phyloP scores from a whole-genome alignment of 148 eudicot species.

The Heliosperma pusillum region DNA sequence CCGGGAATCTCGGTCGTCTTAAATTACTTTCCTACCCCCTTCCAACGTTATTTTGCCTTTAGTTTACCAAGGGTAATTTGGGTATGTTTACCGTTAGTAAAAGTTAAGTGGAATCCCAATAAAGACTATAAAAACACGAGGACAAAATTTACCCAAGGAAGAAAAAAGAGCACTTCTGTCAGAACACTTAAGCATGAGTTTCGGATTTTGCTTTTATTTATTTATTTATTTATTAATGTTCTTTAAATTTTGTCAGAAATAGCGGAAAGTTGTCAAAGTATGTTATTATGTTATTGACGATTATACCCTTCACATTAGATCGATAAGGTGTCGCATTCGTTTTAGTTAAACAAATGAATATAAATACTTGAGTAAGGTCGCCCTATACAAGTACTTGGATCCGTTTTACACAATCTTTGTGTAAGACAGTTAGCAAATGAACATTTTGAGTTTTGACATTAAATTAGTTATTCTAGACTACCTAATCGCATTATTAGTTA shows the following conservation, averaged over 20 bases:
- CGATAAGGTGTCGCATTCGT: too few relatives aligned
- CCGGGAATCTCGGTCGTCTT: slow-evolving; percentile 37
- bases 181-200: slow-evolving; percentile 1
- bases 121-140: slow-evolving; percentile 9
- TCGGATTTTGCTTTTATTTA: neutral
- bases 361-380: too few relatives aligned
- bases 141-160: slow-evolving; percentile 12
- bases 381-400: too few relatives aligned
- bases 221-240: neutral
- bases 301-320: neutral
- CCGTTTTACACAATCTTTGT: too few relatives aligned
- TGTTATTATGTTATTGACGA: too few relatives aligned
- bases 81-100: neutral
- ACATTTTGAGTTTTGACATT: too few relatives aligned
- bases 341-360: too few relatives aligned
- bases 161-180: slow-evolving; percentile 3
- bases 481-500: too few relatives aligned
- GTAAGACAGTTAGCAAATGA: too few relatives aligned
- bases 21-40: neutral
- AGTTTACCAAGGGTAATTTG: neutral
- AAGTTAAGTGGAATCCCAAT: slow-evolving; percentile 12
- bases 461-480: too few relatives aligned
- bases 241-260: slow-evolving; percentile 18
- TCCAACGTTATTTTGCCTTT: neutral
- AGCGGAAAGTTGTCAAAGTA: slow-evolving; percentile 8